Conservation (phyloP, 495 filamentous ascomycete genomes). For the Aspergillus biplanus region DNA sequence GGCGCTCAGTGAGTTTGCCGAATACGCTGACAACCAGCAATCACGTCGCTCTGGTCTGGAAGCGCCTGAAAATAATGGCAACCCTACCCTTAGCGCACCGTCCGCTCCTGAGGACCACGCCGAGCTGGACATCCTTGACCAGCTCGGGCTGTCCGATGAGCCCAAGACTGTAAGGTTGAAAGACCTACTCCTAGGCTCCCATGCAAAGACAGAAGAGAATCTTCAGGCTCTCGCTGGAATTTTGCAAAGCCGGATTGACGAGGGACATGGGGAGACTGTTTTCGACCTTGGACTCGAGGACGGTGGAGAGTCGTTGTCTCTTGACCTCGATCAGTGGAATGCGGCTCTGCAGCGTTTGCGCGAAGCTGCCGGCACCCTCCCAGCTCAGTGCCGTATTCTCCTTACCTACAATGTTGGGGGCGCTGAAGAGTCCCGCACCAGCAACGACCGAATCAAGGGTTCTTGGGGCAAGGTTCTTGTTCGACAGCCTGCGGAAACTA, state of each 20-base stretch:
- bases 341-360: constrained; percentile 69
- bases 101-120: constrained; percentile 70
- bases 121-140: constrained; percentile 91
- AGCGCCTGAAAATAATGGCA: constrained; percentile 48
- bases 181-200: constrained; percentile 70
- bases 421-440: constrained; percentile 66
- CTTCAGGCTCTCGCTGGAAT: constrained; percentile 62
- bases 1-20: constrained; percentile 96
- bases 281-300: constrained; percentile 94
- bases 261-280: constrained; percentile 88
- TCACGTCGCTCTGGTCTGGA: constrained; percentile 57
- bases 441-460: constrained; percentile 66
- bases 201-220: constrained; percentile 61
- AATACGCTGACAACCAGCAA: constrained; percentile 96
- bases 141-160: constrained; percentile 78
- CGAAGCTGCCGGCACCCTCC: constrained; percentile 64
- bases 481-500: constrained; percentile 68
- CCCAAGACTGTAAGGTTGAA: constrained; percentile 70
- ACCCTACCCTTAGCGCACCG: constrained; percentile 44
- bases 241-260: constrained; percentile 69
- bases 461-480: constrained; percentile 84
- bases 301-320: constrained; percentile 86
- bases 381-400: constrained; percentile 76
- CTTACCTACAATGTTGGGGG: constrained; percentile 89
- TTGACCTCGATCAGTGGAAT: constrained; percentile 79